These are phyloP conservation scores for Zygosaccharomyces bisporus DNA, from an alignment of 805 yeast species.

Conservation along the genomic window DNA sequence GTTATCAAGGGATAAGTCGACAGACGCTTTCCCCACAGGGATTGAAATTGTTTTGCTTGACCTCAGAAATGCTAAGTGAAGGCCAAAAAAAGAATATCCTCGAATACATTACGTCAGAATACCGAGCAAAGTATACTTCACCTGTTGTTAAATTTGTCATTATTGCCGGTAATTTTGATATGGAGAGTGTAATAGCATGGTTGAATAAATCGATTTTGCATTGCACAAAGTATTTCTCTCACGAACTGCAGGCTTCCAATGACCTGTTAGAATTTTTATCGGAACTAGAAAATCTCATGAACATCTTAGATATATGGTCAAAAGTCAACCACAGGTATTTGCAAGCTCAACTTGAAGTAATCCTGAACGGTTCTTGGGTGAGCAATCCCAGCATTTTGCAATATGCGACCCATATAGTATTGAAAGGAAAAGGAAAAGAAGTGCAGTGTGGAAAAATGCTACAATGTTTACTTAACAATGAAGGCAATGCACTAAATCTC, in stretches of 20 bases:
- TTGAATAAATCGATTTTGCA: conserved; percentile 53
- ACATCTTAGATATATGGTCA: conserved; percentile 36
- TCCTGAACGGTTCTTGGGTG: conserved; percentile 50
- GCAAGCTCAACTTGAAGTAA: conserved; percentile 63
- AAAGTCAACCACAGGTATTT: conserved; percentile 45
- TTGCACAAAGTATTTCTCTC: conserved; percentile 63
- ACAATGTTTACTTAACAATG: conserved; percentile 61
- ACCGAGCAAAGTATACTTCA: conserved; percentile 32
- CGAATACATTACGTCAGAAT: conserved; percentile 28
- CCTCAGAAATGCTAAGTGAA: conserved; percentile 11
- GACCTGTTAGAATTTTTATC: conserved; percentile 35
- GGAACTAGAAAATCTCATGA: conserved; percentile 35
- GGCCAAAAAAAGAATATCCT: conserved; percentile 29
- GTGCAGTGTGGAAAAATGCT: conserved; percentile 50
- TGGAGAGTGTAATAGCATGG: conserved; percentile 42
- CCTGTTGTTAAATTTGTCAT: conserved; percentile 29
- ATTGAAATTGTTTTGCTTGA: conserved; percentile 14
- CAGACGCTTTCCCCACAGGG: conserved; percentile 5
- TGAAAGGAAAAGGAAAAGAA: conserved; percentile 36
- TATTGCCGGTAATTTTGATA: conserved; percentile 16
- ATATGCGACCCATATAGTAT: conserved; percentile 41
- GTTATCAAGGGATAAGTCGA: conserved; percentile 11
- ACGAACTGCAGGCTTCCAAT: conserved; percentile 30
- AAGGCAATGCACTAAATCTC: conserved; percentile 35
- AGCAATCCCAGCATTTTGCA: conserved; percentile 40